phyloP scores from a whole-genome alignment of 139 green algal species.

The Asterochloris erici region DNA sequence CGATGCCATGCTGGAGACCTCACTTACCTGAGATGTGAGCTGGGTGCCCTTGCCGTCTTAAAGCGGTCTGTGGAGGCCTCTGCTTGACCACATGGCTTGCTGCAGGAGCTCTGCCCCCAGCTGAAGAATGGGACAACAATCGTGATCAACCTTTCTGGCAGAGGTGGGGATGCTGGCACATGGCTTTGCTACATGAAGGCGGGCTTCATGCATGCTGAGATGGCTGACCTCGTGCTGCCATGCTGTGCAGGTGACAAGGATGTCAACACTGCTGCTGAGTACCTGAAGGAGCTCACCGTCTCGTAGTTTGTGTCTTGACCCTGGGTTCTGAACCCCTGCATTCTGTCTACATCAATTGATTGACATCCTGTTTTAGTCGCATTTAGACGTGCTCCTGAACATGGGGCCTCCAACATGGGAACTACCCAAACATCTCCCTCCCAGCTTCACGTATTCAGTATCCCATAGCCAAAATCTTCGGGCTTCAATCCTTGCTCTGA shows the following conservation, averaged over 20 bases:
- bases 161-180: slow-evolving; percentile 30
- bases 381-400: too few species aligned
- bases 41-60: too few species aligned
- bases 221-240: too few species aligned
- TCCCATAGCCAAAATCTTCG: too few species aligned
- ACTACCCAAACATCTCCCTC: too few species aligned
- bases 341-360: background rate
- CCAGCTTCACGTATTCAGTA: too few species aligned
- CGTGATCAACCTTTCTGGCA: slow-evolving; percentile 89
- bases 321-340: background rate
- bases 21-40: too few species aligned
- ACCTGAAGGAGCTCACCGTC: slow-evolving; percentile 29
- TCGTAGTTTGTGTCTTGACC: background rate
- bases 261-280: slow-evolving; percentile 84
- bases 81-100: background rate
- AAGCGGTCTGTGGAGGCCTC: background rate
- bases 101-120: slow-evolving; percentile 70
- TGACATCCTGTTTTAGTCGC: too few species aligned
- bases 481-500: too few species aligned
- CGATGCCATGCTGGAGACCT: background rate
- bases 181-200: too few species aligned
- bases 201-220: too few species aligned
- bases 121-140: slow-evolving; percentile 75
- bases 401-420: too few species aligned
- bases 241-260: slow-evolving; percentile 87